Conservation (phyloP, 2,329 filamentous ascomycete genomes). For the Hypoxylon sp. region DNA sequence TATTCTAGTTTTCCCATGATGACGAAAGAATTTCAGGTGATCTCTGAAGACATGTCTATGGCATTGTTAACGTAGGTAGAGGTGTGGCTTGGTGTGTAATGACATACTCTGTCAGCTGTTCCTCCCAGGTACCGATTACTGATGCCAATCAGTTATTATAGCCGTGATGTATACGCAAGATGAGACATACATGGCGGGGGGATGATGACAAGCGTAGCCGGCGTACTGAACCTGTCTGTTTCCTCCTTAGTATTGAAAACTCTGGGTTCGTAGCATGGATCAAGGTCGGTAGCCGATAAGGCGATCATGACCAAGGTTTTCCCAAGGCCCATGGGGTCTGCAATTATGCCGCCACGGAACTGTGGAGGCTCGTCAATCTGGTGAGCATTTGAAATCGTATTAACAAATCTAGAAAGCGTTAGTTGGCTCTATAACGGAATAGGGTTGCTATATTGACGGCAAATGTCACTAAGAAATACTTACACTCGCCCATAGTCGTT, state of each 20-base stretch:
- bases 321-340: constrained; percentile 10
- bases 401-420: background rate
- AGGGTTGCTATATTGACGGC: background rate
- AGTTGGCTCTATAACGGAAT: background rate
- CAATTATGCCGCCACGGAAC: constrained; percentile 8
- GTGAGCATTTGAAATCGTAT: background rate
- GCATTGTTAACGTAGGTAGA: background rate
- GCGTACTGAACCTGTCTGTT: background rate
- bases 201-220: constrained; percentile 13
- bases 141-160: background rate
- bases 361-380: constrained; percentile 3
- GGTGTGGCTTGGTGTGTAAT: background rate
- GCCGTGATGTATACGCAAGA: background rate
- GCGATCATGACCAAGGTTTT: constrained; percentile 15
- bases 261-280: background rate
- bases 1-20: constrained; percentile 4
- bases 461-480: background rate
- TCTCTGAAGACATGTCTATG: background rate
- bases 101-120: constrained; percentile 3
- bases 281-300: background rate
- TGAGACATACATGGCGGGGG: constrained; percentile 11
- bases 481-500: constrained; percentile 1
- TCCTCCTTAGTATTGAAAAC: background rate
- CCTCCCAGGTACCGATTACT: constrained; percentile 10
- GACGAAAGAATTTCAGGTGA: background rate